Percentiles rank a stretch among this genome's conserved stretches.
Evolutionary conservation across 2,329 filamentous ascomycete species (phyloP).

Genomic region (Neonectria neomacrospora): DNA sequence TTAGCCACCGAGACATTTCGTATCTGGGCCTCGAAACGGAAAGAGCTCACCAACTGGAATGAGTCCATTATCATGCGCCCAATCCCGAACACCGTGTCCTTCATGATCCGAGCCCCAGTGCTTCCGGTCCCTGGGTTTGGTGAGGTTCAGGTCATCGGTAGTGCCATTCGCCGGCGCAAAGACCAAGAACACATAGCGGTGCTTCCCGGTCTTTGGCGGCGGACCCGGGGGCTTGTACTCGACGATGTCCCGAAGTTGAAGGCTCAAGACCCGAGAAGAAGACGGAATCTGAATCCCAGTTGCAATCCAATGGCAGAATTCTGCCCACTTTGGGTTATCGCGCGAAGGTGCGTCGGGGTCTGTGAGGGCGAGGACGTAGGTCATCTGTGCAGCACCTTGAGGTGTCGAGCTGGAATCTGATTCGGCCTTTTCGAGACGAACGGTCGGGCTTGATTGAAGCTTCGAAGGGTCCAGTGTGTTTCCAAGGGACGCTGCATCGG

Average conservation of each 20-base stretch:
- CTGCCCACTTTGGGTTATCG: constrained; percentile 37
- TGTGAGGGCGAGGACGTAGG: constrained; percentile 30
- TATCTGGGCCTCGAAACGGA: neutral
- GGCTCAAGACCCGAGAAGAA: neutral
- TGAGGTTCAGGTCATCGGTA: constrained; percentile 27
- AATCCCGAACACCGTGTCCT: constrained; percentile 34
- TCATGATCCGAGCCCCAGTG: constrained; percentile 34
- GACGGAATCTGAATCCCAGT: neutral
- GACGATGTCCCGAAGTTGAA: constrained; percentile 25
- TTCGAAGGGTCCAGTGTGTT: constrained; percentile 27
- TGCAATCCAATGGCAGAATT: constrained; percentile 41
- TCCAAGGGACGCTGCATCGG: constrained; percentile 29
- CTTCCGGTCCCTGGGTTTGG: constrained; percentile 28
- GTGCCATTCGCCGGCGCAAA: constrained; percentile 36
- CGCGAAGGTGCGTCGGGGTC: constrained; percentile 39
- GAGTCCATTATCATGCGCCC: constrained; percentile 36
- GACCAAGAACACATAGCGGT: constrained; percentile 39
- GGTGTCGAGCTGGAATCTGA: neutral
- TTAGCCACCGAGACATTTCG: constrained; percentile 7
- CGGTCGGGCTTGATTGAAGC: constrained; percentile 2
- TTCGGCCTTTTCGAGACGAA: constrained; percentile 6
- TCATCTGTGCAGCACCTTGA: neutral
- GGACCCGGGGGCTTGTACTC: constrained; percentile 36
- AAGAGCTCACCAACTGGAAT: constrained; percentile 33
- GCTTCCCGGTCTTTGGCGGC: constrained; percentile 34